phyloP scores from a whole-genome alignment of 345 rosid species.

The Gossypium thurberi region DNA sequence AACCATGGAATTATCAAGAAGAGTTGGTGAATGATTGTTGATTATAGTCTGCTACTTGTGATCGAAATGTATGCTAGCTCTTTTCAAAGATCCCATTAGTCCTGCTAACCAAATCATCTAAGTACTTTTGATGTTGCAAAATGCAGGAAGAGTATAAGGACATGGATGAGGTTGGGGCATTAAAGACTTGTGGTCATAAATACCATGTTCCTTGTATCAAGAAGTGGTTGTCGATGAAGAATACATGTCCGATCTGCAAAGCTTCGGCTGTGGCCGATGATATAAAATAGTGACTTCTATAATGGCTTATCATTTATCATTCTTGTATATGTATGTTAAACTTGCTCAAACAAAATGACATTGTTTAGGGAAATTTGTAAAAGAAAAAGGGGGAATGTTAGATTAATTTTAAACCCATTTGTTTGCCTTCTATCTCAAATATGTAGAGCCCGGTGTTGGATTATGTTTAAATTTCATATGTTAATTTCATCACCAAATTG shows the following conservation, averaged over 20 bases:
- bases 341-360: constrained; percentile 8
- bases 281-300: constrained; percentile 5
- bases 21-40: neutral
- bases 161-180: constrained; percentile 44
- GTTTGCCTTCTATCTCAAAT: neutral
- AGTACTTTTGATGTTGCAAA: neutral
- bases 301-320: constrained; percentile 11
- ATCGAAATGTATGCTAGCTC: neutral
- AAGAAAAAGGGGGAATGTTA: constrained; percentile 1
- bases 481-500: no score
- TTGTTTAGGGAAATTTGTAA: constrained; percentile 20
- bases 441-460: neutral
- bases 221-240: constrained; percentile 84
- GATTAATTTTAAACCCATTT: neutral
- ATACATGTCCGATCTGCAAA: constrained; percentile 82
- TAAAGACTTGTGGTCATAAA: constrained; percentile 63
- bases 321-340: constrained; percentile 15
- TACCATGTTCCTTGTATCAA: constrained; percentile 70
- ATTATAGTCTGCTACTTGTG: neutral
- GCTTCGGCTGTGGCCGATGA: constrained; percentile 41
- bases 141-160: constrained; percentile 70
- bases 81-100: neutral
- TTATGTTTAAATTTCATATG: no score
- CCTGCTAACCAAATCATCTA: neutral
- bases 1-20: neutral